A percentile compares a stretch with the other conserved stretches of the same genome.
These are phyloP conservation scores for Calonectria multiphialidica DNA, from an alignment of 2,329 filamentous ascomycete species.

Conservation along the genomic window DNA sequence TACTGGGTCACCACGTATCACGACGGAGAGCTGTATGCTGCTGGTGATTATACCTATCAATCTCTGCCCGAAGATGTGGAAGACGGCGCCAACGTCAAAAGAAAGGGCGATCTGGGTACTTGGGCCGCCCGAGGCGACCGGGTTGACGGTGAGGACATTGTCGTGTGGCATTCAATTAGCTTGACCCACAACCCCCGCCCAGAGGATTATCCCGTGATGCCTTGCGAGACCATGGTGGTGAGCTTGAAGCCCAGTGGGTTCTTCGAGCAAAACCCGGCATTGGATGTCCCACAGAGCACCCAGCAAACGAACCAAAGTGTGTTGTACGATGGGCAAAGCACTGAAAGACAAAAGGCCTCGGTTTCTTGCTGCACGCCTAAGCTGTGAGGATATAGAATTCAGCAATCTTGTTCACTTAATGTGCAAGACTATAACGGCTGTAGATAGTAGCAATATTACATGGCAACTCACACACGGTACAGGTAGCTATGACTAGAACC, in stretches of 20 bases:
- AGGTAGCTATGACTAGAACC: too few relatives aligned
- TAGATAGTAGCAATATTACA: too few relatives aligned
- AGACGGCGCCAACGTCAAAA: background rate
- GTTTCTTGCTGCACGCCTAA: slow-evolving; percentile 6
- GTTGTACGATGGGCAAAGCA: background rate
- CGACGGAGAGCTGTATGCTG: slow-evolving; percentile 20
- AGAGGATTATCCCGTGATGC: slow-evolving; percentile 25
- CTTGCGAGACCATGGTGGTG: slow-evolving; percentile 19
- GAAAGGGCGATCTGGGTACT: background rate
- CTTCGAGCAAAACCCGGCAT: slow-evolving; percentile 22
- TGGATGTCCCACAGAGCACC: slow-evolving; percentile 24
- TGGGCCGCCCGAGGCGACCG: slow-evolving; percentile 20
- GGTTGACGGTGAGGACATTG: slow-evolving; percentile 18
- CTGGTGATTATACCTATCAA: slow-evolving; percentile 24
- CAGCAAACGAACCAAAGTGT: slow-evolving; percentile 20
- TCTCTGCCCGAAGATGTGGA: slow-evolving; percentile 15
- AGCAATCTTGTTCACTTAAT: too few relatives aligned
- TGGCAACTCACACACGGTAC: too few relatives aligned
- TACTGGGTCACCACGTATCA: slow-evolving; percentile 21
- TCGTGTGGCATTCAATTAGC: slow-evolving; percentile 22
- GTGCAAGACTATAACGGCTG: too few relatives aligned
- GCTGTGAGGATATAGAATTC: background rate
- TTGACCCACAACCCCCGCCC: slow-evolving; percentile 19
- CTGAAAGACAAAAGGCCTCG: background rate
- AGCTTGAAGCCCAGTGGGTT: slow-evolving; percentile 21